phyloP scores from a whole-genome alignment of 495 filamentous ascomycete species.

The Penicillium odoratum region DNA sequence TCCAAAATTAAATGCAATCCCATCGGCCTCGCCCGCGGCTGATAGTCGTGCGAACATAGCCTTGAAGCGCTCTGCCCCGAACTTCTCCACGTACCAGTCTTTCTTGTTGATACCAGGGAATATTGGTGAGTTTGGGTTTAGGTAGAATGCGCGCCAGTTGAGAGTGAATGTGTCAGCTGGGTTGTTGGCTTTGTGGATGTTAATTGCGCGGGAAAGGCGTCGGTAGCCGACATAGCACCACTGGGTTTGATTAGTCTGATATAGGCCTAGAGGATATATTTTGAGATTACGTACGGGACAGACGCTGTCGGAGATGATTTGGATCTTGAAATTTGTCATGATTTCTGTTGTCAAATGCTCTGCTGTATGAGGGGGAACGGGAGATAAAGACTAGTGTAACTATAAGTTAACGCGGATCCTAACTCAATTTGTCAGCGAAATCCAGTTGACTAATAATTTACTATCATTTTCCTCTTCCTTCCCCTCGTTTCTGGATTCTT shows the following conservation, averaged over 20 bases:
- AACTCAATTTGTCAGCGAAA: background rate
- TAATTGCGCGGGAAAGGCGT: constrained; percentile 69
- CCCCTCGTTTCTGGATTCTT: background rate
- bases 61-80: constrained; percentile 57
- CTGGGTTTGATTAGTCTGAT: constrained; percentile 17
- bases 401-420: background rate
- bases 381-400: too few relatives aligned
- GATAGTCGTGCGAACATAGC: constrained; percentile 60
- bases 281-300: constrained; percentile 58
- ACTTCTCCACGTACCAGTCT: constrained; percentile 52
- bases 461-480: background rate
- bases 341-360: background rate
- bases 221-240: constrained; percentile 84
- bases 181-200: constrained; percentile 56
- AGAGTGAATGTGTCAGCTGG: constrained; percentile 69
- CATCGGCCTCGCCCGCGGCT: constrained; percentile 57
- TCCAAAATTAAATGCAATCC: constrained; percentile 71
- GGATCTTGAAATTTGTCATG: constrained; percentile 79
- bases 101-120: constrained; percentile 56
- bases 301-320: constrained; percentile 72
- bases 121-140: constrained; percentile 64
- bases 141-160: constrained; percentile 76
- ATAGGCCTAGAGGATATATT: constrained; percentile 12
- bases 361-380: background rate
- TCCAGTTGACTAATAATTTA: background rate